These are phyloP conservation scores for Ophiostoma montium DNA, from an alignment of 2,329 filamentous ascomycete genomes.

Conservation along the genomic window DNA sequence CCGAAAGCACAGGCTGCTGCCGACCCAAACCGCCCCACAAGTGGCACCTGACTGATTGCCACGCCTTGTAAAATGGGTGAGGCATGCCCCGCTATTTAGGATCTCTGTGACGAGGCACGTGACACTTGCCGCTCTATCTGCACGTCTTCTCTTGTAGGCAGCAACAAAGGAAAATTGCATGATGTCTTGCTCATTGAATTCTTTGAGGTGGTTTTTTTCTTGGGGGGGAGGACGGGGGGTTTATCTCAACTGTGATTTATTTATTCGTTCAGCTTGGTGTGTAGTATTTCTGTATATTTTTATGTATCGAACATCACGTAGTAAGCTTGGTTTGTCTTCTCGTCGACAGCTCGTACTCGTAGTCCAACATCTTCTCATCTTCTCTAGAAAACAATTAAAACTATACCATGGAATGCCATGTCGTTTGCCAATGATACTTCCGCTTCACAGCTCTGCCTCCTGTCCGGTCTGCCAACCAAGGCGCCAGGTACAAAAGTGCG, in stretches of 20 bases:
- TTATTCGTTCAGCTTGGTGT: not conserved
- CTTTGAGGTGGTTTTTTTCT: too few relatives aligned
- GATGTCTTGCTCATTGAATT: too few relatives aligned
- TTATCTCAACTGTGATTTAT: not conserved
- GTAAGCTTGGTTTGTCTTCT: not conserved
- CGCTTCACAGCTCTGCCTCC: conserved; percentile 50
- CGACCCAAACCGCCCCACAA: not conserved
- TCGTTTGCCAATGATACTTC: conserved; percentile 16
- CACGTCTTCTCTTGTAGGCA: too few relatives aligned
- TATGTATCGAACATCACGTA: not conserved
- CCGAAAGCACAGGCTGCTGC: not conserved
- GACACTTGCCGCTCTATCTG: too few relatives aligned
- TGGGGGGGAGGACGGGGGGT: too few relatives aligned
- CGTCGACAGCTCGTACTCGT: not conserved
- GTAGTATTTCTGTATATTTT: not conserved
- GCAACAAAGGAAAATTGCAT: too few relatives aligned
- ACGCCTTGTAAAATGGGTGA: not conserved
- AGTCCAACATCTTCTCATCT: not conserved
- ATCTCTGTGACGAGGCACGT: not conserved
- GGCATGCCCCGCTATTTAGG: not conserved
- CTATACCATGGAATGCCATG: not conserved
- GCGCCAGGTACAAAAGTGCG: conserved; percentile 64
- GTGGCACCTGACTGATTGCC: not conserved
- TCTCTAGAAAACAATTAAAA: not conserved
- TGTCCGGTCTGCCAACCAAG: conserved; percentile 42